phyloP scores from a whole-genome alignment of 441 rosid genomes.

The Daphne laureola region DNA sequence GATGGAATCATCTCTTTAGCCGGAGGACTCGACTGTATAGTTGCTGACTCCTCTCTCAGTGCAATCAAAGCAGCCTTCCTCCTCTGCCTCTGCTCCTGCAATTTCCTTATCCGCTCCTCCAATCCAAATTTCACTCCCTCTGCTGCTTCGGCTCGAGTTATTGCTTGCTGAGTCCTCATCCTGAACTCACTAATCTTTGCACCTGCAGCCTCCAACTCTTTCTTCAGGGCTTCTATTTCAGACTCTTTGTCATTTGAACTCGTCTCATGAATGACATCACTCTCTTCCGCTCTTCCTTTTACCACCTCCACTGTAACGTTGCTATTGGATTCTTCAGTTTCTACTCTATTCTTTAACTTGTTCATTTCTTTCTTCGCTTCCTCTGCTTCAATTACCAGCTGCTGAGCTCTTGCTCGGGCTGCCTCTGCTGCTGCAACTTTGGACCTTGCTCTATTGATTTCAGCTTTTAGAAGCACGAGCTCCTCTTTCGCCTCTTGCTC shows the following conservation, averaged over 20 bases:
- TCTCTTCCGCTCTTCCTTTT: conserved; percentile 6
- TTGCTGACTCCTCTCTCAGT: conserved; percentile 29
- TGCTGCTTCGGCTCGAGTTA: conserved; percentile 40
- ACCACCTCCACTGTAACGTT: background rate
- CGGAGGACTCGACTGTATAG: conserved; percentile 15
- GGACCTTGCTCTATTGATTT: conserved; percentile 26
- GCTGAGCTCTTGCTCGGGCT: conserved; percentile 31
- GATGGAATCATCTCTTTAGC: conserved; percentile 7
- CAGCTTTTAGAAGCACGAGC: conserved; percentile 28
- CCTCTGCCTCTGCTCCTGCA: conserved; percentile 37
- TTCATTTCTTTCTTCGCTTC: conserved; percentile 24
- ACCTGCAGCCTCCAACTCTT: conserved; percentile 27
- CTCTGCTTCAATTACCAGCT: conserved; percentile 27
- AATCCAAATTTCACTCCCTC: conserved; percentile 37
- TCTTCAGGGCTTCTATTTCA: conserved; percentile 22
- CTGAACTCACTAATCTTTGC: conserved; percentile 34
- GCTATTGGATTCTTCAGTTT: conserved; percentile 15
- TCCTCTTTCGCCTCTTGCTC: conserved; percentile 33
- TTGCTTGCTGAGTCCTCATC: conserved; percentile 42
- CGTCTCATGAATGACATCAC: conserved; percentile 12
- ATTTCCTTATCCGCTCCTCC: conserved; percentile 35
- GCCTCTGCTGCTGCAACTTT: conserved; percentile 28
- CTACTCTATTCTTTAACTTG: conserved; percentile 15
- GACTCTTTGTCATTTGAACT: conserved; percentile 20
- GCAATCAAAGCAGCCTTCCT: conserved; percentile 40